Conservation (phyloP, 306 rosid genomes). For the Vigna reflexopilosa region DNA sequence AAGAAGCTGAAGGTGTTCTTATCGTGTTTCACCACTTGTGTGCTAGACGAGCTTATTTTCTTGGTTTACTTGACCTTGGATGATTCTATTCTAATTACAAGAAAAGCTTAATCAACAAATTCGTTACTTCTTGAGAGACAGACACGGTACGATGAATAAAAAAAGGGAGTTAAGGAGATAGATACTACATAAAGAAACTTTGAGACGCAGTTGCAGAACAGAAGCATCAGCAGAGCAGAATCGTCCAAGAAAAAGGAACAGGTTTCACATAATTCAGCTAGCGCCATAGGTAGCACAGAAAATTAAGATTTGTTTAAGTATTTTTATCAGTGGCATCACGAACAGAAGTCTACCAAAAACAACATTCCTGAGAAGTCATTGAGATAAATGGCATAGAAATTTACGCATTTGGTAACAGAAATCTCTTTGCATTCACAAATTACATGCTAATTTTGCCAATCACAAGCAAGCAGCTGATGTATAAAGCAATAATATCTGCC, state of each 20-base stretch:
- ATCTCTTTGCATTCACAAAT: conserved; percentile 54
- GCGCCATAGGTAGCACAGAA: neutral
- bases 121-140: neutral
- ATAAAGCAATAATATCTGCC: conserved; percentile 52
- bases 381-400: conserved; percentile 43
- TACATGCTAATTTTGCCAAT: conserved; percentile 52
- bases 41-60: neutral
- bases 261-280: conserved; percentile 13
- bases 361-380: conserved; percentile 38
- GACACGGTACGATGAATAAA: neutral
- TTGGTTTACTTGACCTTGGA: neutral
- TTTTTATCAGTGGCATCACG: conserved; percentile 15
- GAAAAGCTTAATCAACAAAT: neutral
- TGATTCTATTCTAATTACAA: neutral
- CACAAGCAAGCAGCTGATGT: conserved; percentile 46
- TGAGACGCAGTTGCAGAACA: neutral
- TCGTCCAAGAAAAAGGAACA: neutral
- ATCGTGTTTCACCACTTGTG: neutral
- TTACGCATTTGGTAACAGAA: conserved; percentile 43
- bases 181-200: neutral
- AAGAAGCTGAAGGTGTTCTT: neutral
- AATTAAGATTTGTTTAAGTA: neutral
- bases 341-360: conserved; percentile 35
- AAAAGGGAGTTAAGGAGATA: neutral
- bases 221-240: neutral